Conservation (phyloP, 768 basidiomycete species). For the Paxillus rubicundulus region DNA sequence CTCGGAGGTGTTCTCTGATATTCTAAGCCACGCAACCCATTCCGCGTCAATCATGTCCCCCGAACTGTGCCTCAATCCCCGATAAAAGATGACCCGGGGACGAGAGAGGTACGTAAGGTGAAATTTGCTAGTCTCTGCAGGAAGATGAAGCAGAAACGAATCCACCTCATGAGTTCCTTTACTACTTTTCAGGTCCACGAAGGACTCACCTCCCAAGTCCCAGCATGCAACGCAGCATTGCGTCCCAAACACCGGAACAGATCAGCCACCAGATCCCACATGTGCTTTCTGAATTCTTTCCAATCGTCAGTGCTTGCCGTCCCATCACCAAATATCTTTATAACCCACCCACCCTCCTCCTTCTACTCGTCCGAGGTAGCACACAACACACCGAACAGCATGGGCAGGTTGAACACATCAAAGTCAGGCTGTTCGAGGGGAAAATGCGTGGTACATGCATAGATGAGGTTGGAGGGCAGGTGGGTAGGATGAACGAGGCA, state of each 20-base stretch:
- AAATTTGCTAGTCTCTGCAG: conserved; percentile 70
- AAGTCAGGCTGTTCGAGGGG: conserved; percentile 84
- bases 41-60: conserved; percentile 30
- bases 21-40: conserved; percentile 59
- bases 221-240: conserved; percentile 51
- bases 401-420: conserved; percentile 80
- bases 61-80: conserved; percentile 80
- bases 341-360: conserved; percentile 87
- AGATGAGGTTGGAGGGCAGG: conserved; percentile 85
- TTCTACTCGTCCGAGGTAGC: conserved; percentile 77
- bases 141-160: not conserved
- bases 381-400: conserved; percentile 88
- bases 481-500: conserved; percentile 78
- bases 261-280: conserved; percentile 85
- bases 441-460: conserved; percentile 83
- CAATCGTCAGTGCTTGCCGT: conserved; percentile 77
- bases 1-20: conserved; percentile 62
- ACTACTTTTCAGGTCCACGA: not conserved
- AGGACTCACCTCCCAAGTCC: conserved; percentile 63
- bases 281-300: conserved; percentile 78
- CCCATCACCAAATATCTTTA: conserved; percentile 78
- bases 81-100: conserved; percentile 66
- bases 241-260: conserved; percentile 65
- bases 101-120: conserved; percentile 63
- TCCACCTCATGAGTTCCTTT: not conserved